Evolutionary conservation across 2,329 filamentous ascomycete genomes (phyloP), one percentile per base, ranked within the genome.

Genomic region (Fusarium brevicatenulatum): DNA sequence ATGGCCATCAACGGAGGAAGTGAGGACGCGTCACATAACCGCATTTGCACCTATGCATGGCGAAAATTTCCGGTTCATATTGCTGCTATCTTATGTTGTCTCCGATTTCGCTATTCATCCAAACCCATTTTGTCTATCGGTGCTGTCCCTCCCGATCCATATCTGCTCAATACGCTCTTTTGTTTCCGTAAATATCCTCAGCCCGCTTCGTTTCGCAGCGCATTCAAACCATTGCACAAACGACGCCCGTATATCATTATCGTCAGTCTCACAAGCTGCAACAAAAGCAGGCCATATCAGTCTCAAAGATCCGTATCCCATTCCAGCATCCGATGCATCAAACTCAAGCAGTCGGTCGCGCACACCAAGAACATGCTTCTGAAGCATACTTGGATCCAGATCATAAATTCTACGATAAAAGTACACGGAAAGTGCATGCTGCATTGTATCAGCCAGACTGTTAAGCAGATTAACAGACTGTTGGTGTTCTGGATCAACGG

Each of bases 261-360:
- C 65, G 4, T 67, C 49, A 3, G 71, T 49, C 9, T 74, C 72
- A 30, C 61, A 66, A 4, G 65, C 72, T 1, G 71, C 68, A 4
- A 74, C 63, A 18, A 66, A 74, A 0, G 72, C 72, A 28, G 72
- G 71, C 72, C 72, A 74, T 5, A 72, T 67, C 9, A 74, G 15
- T 10, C 71, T 53, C 39, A 74, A 25, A 10, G 71, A 69, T 0
- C 71, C 72, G 4, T 70, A 74, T 1, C 68, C 72, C 64, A 66
- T 63, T 0, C 65, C 71, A 1, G 63, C 68, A 42, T 72, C 64
- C 1, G 58, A 52, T 5, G 28, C 61, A 4, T 74, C 68, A 49
- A 74, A 74, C 15, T 65, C 64, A 3, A 72, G 40, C 5, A 74
- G n/a, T 4, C 71, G 55, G 28, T 74, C 68, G 1, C 71, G 68